These are phyloP conservation scores for Paraurostyla sp. DNA, from an alignment of 73 alveolate species.

Conservation along the genomic window DNA sequence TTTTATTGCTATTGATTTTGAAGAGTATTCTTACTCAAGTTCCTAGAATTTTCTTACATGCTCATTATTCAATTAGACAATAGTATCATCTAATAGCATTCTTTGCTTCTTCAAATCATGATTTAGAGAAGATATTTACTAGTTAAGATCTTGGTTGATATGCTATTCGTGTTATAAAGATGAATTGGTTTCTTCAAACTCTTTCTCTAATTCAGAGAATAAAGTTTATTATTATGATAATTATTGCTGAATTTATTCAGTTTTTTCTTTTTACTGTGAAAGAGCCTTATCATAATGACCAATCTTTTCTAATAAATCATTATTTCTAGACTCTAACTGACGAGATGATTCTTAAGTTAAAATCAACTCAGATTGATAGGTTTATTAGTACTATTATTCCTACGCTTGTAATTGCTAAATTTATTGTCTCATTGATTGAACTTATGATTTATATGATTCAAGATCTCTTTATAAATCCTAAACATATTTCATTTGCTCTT, in stretches of 20 bases:
- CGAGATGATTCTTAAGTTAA: too few species aligned
- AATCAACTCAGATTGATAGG: too few species aligned
- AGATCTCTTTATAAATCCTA: background rate
- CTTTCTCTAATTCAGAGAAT: background rate
- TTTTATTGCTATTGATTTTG: background rate
- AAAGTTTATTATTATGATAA: background rate
- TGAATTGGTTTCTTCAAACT: background rate
- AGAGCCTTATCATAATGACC: too few species aligned
- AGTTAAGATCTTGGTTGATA: background rate
- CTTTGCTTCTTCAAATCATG: background rate
- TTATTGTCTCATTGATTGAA: background rate
- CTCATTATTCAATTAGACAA: slow-evolving; percentile 1
- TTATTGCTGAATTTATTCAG: background rate
- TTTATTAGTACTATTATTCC: too few species aligned
- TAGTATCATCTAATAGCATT: background rate
- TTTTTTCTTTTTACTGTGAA: too few species aligned
- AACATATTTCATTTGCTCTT: background rate
- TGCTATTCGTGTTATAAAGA: background rate
- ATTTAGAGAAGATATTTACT: background rate
- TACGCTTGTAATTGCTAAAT: too few species aligned
- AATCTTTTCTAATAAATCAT: too few species aligned
- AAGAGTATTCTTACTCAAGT: background rate
- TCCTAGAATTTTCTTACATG: background rate
- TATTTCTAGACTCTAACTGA: too few species aligned
- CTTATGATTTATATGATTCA: background rate